Evolutionary conservation across 1,139 yeast species (phyloP).

Genomic region (Eremothecium sinecaudum): DNA sequence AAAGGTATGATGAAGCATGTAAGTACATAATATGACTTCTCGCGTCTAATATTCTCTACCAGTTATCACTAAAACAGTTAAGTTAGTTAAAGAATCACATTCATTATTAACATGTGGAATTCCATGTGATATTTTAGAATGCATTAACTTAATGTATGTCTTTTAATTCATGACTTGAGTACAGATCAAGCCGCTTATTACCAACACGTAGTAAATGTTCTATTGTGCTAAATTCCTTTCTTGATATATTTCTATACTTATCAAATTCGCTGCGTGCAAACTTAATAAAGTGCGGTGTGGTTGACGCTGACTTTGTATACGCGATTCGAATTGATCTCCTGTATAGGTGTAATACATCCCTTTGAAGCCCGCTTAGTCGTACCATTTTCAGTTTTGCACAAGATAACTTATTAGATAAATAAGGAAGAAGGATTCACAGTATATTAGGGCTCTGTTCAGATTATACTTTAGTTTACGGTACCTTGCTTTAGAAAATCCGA

Average conservation of each 20-base stretch:
- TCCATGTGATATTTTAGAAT: too few species aligned
- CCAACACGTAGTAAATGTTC: constrained; percentile 82
- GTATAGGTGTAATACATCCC: constrained; percentile 55
- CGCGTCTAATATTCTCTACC: too few species aligned
- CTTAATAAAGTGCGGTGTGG: constrained; percentile 31
- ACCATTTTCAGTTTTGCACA: constrained; percentile 15
- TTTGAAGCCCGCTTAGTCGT: constrained; percentile 49
- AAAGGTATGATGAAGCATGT: too few species aligned
- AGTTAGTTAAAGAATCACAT: too few species aligned
- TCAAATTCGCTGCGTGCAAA: constrained; percentile 48
- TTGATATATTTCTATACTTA: constrained; percentile 49
- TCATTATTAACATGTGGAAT: too few species aligned
- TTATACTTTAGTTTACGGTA: too few species aligned
- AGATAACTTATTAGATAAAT: too few species aligned
- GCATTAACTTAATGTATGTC: constrained; percentile 53
- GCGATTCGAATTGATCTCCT: constrained; percentile 48
- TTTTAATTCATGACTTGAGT: constrained; percentile 55
- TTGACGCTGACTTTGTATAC: constrained; percentile 44
- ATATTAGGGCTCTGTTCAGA: too few species aligned
- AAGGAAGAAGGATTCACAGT: too few species aligned
- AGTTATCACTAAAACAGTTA: too few species aligned
- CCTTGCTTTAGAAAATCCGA: too few species aligned
- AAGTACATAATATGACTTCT: too few species aligned
- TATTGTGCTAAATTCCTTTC: constrained; percentile 76
- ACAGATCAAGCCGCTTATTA: constrained; percentile 60